phyloP scores from a whole-genome alignment of 768 basidiomycete species.

The Tylopilus plumbeoviolaceoides region DNA sequence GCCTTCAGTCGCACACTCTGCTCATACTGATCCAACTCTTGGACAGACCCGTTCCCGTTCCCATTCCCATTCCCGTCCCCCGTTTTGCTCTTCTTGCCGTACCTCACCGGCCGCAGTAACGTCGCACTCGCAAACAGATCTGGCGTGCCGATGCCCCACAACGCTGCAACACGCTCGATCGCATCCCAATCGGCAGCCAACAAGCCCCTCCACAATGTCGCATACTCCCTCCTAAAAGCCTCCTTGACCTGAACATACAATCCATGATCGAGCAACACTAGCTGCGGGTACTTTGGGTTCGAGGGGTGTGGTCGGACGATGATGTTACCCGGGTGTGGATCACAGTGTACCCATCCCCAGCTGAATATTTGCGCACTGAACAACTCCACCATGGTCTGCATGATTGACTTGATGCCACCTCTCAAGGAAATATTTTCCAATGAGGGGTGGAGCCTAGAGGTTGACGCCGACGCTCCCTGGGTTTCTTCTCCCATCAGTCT shows the following conservation, averaged over 20 bases:
- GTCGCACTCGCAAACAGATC: slow-evolving; percentile 74
- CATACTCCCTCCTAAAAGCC: slow-evolving; percentile 71
- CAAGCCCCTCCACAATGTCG: slow-evolving; percentile 68
- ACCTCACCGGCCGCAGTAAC: slow-evolving; percentile 55
- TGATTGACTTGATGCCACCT: slow-evolving; percentile 61
- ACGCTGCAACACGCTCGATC: slow-evolving; percentile 46
- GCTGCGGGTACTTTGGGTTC: slow-evolving; percentile 39
- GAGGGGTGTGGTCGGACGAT: slow-evolving; percentile 51
- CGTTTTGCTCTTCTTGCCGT: slow-evolving; percentile 21
- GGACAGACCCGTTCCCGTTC: slow-evolving; percentile 6
- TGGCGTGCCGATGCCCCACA: slow-evolving; percentile 69
- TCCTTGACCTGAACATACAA: slow-evolving; percentile 74
- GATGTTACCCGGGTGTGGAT: slow-evolving; percentile 76
- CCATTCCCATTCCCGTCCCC: slow-evolving; percentile 4
- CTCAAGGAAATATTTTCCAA: slow-evolving; percentile 35
- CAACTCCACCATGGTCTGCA: slow-evolving; percentile 84
- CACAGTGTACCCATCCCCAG: slow-evolving; percentile 89
- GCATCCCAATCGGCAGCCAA: slow-evolving; percentile 51
- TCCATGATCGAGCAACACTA: slow-evolving; percentile 91
- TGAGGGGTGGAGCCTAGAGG: not conserved
- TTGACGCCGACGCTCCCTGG: not conserved
- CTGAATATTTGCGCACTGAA: slow-evolving; percentile 89
- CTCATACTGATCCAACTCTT: slow-evolving; percentile 59
- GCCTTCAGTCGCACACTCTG: slow-evolving; percentile 64
- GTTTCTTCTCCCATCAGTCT: slow-evolving; percentile 54